Conservation (phyloP, 2,329 filamentous ascomycete genomes). For the Allantophomopsis lycopodina region DNA sequence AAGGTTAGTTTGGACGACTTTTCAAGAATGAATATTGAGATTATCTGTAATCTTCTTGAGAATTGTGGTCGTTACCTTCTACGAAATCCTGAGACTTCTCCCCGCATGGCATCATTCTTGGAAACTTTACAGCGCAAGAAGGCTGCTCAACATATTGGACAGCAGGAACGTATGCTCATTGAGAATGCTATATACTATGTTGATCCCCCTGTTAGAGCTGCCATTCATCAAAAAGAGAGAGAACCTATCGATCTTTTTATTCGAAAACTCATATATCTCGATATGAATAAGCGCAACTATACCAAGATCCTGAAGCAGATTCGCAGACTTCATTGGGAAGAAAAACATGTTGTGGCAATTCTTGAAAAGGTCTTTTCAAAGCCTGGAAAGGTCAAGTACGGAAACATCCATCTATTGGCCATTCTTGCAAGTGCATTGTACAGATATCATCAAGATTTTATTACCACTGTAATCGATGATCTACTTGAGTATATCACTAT, state of each 20-base stretch:
- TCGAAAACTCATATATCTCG: conserved; percentile 81
- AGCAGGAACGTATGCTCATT: conserved; percentile 94
- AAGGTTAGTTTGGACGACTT: conserved; percentile 97
- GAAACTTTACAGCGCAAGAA: conserved; percentile 96
- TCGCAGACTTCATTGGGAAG: conserved; percentile 94
- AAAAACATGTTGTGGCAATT: conserved; percentile 49
- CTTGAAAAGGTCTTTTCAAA: conserved; percentile 84
- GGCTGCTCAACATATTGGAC: conserved; percentile 83
- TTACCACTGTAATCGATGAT: conserved; percentile 83
- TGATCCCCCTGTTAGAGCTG: conserved; percentile 82
- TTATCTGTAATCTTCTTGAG: conserved; percentile 89
- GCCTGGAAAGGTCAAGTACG: conserved; percentile 93
- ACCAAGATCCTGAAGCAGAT: conserved; percentile 91
- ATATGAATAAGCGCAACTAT: conserved; percentile 88
- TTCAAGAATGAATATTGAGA: conserved; percentile 97
- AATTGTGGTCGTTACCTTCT: conserved; percentile 93
- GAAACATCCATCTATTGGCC: conserved; percentile 86
- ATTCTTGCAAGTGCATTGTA: conserved; percentile 82
- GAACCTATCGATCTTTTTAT: conserved; percentile 89
- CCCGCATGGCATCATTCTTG: conserved; percentile 84
- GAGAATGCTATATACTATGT: conserved; percentile 98
- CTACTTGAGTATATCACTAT: conserved; percentile 77
- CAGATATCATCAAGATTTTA: conserved; percentile 83
- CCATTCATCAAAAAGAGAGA: conserved; percentile 92
- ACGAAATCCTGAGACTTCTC: conserved; percentile 82